phyloP scores from a whole-genome alignment of 2,329 filamentous ascomycete species.

The Ophiostoma sp. region DNA sequence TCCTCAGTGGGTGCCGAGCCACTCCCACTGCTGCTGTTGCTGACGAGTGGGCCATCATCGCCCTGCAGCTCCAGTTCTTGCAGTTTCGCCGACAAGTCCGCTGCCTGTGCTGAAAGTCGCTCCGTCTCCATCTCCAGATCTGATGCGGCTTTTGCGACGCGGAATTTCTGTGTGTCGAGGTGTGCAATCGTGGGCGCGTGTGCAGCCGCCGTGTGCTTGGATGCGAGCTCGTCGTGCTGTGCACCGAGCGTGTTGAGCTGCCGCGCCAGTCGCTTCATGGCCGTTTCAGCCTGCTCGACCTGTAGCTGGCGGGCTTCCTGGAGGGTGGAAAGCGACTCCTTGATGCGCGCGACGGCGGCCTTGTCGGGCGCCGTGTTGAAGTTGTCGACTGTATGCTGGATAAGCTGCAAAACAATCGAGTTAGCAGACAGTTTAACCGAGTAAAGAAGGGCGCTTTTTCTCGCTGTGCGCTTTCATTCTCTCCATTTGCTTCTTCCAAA shows the following conservation, averaged over 20 bases:
- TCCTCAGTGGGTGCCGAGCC: slow-evolving; percentile 54
- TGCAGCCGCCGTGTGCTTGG: slow-evolving; percentile 71
- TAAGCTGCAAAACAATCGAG: slow-evolving; percentile 59
- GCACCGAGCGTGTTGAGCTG: slow-evolving; percentile 71
- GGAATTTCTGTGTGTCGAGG: slow-evolving; percentile 91
- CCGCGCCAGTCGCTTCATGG: slow-evolving; percentile 71
- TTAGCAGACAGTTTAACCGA: neutral
- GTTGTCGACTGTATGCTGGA: slow-evolving; percentile 86
- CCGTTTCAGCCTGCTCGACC: slow-evolving; percentile 66
- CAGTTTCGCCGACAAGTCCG: slow-evolving; percentile 70
- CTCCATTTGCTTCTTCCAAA: neutral
- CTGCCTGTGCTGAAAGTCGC: slow-evolving; percentile 76
- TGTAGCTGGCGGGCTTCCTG: slow-evolving; percentile 79
- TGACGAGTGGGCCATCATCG: slow-evolving; percentile 63
- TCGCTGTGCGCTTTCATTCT: neutral
- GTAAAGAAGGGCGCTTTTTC: neutral
- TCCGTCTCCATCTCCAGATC: slow-evolving; percentile 96
- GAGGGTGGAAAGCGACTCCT: slow-evolving; percentile 80
- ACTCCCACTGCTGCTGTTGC: slow-evolving; percentile 22
- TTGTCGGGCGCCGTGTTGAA: slow-evolving; percentile 95
- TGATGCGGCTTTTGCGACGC: slow-evolving; percentile 84
- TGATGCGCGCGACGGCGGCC: slow-evolving; percentile 76
- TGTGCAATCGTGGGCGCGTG: slow-evolving; percentile 83
- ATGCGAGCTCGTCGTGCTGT: slow-evolving; percentile 74
- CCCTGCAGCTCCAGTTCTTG: slow-evolving; percentile 85